These are phyloP conservation scores for Urtica urens DNA, from an alignment of 306 rosid genomes.

Conservation along the genomic window DNA sequence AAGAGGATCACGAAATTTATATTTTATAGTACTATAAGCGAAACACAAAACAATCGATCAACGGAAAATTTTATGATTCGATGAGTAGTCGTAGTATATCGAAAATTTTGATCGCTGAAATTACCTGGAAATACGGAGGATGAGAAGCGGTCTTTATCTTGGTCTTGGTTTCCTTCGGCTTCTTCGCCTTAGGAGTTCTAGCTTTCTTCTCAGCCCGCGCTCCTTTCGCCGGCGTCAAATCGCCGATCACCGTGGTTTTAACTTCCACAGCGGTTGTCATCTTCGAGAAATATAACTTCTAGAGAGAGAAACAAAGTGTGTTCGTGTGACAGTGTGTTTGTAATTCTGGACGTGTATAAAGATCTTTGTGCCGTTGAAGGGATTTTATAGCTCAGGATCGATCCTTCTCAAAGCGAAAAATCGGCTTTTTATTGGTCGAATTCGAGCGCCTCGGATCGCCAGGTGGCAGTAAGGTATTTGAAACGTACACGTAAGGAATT, in stretches of 20 bases:
- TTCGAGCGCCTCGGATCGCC: slow-evolving; percentile 25
- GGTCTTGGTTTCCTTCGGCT: slow-evolving; percentile 21
- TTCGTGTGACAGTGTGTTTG: too few relatives aligned
- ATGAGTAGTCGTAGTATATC: too few relatives aligned
- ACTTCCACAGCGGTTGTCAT: slow-evolving; percentile 24
- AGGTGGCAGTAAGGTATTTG: slow-evolving; percentile 9
- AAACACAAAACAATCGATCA: too few relatives aligned
- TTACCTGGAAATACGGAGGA: slow-evolving; percentile 84
- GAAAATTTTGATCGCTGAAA: too few relatives aligned
- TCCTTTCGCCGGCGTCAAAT: slow-evolving; percentile 19
- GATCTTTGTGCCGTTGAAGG: background rate
- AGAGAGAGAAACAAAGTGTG: background rate
- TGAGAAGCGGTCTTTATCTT: slow-evolving; percentile 51
- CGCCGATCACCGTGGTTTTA: slow-evolving; percentile 16
- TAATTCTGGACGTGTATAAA: fast-evolving
- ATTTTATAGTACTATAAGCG: too few relatives aligned
- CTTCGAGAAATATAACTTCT: background rate
- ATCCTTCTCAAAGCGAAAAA: slow-evolving; percentile 16
- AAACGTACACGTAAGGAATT: slow-evolving; percentile 42
- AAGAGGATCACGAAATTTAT: background rate
- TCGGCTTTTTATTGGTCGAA: slow-evolving; percentile 25
- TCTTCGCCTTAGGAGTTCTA: slow-evolving; percentile 37
- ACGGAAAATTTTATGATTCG: too few relatives aligned
- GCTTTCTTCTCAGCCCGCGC: slow-evolving; percentile 41
- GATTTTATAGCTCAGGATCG: slow-evolving; percentile 16